Evolutionary conservation across 768 basidiomycete genomes (phyloP), one percentile per base, ranked within the genome.

Genomic region (Boletus reticulatus): DNA sequence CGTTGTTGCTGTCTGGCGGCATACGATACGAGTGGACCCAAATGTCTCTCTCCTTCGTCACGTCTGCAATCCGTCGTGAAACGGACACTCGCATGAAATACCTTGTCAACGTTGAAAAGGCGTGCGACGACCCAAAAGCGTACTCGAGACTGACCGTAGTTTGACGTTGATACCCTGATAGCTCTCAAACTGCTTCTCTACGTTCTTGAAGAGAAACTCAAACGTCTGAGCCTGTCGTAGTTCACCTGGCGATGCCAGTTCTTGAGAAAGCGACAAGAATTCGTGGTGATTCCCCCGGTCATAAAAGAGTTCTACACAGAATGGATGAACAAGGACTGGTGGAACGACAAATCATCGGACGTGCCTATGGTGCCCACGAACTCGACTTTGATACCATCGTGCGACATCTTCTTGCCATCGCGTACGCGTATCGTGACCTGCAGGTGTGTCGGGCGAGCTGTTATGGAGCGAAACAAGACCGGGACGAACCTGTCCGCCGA

Each of bases 21-120:
- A 98, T 98, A 37, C 95, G 89, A 78, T 89, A 99, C 4, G 92
- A 96, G 71, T 99, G 96, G 4, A 98, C 96, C 96, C 96, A 98
- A 19, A 98, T 68, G 59, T 99, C 97, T 69, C 80, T 87, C 74
- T 98, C 97, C 72, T 96, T 96, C 45, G 82, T 76, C 6, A 95
- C 92, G 64, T 98, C 95, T 17, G 94, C 94, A 80, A 98, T 90
- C 63, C 95, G 76, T 48, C 95, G 80, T 11, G 94, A 90, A 55
- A 99, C 88, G 4, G 90, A 87, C 4, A 97, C 91, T 36, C 95
- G 89, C 19, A 98, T 73, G 68, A 94, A 92, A 73, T 98, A 98
- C 62, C 95, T 98, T 66, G 13, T 32, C 52, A 41, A 27, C 44
- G 4, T 14, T 65, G 36, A 67, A 55, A 45, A 19, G 44, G 41